A percentile compares a stretch with the other conserved stretches of the same genome.
phyloP scores from a whole-genome alignment of 2,329 filamentous ascomycete genomes.

The Corinectria fuckeliana region DNA sequence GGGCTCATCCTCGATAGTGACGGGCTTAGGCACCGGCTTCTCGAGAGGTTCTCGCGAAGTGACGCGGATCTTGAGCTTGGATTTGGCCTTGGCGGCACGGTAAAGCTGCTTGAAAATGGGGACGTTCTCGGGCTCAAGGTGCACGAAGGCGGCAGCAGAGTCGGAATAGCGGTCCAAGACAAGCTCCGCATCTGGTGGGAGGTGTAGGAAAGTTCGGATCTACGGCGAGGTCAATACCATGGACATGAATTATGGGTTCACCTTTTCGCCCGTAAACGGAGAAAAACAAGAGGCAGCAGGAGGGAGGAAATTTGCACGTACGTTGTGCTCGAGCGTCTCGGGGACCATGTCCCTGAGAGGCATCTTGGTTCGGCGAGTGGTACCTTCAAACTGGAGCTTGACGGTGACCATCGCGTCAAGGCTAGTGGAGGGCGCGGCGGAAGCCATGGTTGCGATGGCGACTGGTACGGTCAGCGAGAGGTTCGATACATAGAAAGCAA shows the following conservation, averaged over 20 bases:
- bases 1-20: constrained; percentile 60
- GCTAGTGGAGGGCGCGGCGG: constrained; percentile 28
- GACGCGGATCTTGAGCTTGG: constrained; percentile 90
- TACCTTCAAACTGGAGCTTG: constrained; percentile 81
- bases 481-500: constrained; percentile 7
- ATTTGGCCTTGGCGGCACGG: constrained; percentile 95
- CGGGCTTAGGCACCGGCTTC: constrained; percentile 47
- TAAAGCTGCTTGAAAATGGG: constrained; percentile 96
- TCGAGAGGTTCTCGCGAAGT: constrained; percentile 52
- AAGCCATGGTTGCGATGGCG: constrained; percentile 36
- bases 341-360: constrained; percentile 84
- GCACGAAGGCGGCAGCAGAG: constrained; percentile 81
- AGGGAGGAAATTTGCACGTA: constrained; percentile 56
- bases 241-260: neutral
- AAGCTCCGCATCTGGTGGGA: constrained; percentile 47
- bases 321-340: constrained; percentile 79
- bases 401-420: constrained; percentile 68
- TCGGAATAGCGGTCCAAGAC: constrained; percentile 94
- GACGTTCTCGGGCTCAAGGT: constrained; percentile 77
- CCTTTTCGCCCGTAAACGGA: neutral
- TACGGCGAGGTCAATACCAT: constrained; percentile 30
- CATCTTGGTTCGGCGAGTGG: constrained; percentile 84
- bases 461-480: constrained; percentile 3
- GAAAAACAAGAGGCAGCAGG: neutral
- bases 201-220: constrained; percentile 46